A percentile compares a stretch with the other conserved stretches of the same genome.
Evolutionary conservation across 2,329 filamentous ascomycete species (phyloP).

Genomic region (Colletotrichum simmondsii): DNA sequence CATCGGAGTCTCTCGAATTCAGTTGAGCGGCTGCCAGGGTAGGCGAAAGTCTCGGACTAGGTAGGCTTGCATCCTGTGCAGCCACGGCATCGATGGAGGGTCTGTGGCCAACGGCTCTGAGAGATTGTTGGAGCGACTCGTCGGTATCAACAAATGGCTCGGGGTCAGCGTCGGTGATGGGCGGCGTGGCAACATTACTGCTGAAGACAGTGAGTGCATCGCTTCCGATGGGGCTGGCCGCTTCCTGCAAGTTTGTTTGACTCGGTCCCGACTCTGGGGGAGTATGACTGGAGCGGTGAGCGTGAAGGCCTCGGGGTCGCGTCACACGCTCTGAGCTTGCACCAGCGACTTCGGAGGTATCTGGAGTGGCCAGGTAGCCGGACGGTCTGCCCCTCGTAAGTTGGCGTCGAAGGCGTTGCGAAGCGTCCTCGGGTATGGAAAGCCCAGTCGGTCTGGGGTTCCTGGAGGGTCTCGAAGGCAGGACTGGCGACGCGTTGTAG

Average conservation of each 20-base stretch:
- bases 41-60: constrained; percentile 93
- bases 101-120: constrained; percentile 59
- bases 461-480: constrained; percentile 35
- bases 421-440: constrained; percentile 42
- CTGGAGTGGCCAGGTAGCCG: constrained; percentile 66
- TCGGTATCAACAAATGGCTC: constrained; percentile 67
- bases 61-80: constrained; percentile 89
- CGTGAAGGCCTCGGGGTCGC: constrained; percentile 52
- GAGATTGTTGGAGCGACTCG: constrained; percentile 58
- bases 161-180: constrained; percentile 77
- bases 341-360: constrained; percentile 60
- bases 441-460: constrained; percentile 19
- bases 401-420: constrained; percentile 53
- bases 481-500: constrained; percentile 42
- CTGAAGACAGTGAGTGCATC: constrained; percentile 70
- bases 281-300: constrained; percentile 55
- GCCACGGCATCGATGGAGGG: constrained; percentile 75
- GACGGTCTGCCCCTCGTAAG: constrained; percentile 43
- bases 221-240: constrained; percentile 62
- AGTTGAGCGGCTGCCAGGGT: constrained; percentile 79
- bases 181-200: constrained; percentile 77
- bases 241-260: constrained; percentile 41
- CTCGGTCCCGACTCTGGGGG: constrained; percentile 56
- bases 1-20: constrained; percentile 53
- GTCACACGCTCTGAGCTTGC: constrained; percentile 46